Evolutionary conservation across 2,329 filamentous ascomycete species (phyloP).

Genomic region (Grosmannia penicillata): DNA sequence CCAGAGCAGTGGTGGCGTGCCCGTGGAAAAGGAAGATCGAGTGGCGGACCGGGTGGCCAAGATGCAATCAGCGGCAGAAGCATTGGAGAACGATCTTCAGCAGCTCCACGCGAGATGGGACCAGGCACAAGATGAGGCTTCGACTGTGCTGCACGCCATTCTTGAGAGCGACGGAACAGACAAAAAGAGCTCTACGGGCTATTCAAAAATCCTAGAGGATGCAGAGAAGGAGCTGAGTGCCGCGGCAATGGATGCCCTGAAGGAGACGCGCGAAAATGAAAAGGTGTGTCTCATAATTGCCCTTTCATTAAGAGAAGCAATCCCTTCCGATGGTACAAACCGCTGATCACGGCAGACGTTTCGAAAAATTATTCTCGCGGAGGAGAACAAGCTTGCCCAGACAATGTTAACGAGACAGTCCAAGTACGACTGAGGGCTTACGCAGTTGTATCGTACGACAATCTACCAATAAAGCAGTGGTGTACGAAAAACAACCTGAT

Average conservation of each 20-base stretch:
- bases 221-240: conserved; percentile 5
- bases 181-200: neutral
- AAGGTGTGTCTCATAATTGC: conserved; percentile 1
- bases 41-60: conserved; percentile 6
- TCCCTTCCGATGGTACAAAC: neutral
- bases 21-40: conserved; percentile 4
- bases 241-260: neutral
- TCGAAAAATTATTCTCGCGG: conserved; percentile 9
- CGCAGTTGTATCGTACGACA: too few relatives aligned
- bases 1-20: neutral
- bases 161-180: neutral
- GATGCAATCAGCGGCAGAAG: conserved; percentile 2
- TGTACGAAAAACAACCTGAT: neutral
- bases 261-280: conserved; percentile 10
- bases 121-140: conserved; percentile 24
- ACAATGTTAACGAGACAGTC: conserved; percentile 10
- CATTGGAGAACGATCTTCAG: conserved; percentile 9
- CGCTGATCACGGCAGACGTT: conserved; percentile 8
- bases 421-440: conserved; percentile 11
- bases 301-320: neutral
- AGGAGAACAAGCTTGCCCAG: conserved; percentile 12
- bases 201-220: conserved; percentile 3
- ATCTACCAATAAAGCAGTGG: neutral
- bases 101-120: conserved; percentile 17
- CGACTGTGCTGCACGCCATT: conserved; percentile 14